Percentiles rank a stretch among this genome's conserved stretches.
phyloP scores from a whole-genome alignment of 2,329 filamentous ascomycete genomes.

The Apiospora pterosperma region DNA sequence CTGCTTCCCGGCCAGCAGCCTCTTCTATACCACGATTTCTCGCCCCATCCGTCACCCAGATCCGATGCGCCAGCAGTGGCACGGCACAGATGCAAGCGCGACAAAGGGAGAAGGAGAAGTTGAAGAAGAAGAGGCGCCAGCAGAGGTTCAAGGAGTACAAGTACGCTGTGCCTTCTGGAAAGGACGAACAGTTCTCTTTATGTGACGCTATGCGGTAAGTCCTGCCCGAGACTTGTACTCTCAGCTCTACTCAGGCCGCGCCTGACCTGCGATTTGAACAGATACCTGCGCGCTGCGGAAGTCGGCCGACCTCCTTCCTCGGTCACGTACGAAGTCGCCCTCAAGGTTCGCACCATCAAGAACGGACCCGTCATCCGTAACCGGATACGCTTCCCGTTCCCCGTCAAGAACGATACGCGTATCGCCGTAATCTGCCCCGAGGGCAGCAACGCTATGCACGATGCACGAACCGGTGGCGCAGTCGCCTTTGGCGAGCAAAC shows the following conservation, averaged over 20 bases:
- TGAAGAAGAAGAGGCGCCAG: constrained; percentile 57
- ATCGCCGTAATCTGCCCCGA: constrained; percentile 92
- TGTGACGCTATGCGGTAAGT: constrained; percentile 88
- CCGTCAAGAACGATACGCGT: constrained; percentile 81
- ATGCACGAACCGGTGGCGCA: constrained; percentile 76
- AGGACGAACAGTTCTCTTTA: constrained; percentile 72
- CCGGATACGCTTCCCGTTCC: constrained; percentile 82
- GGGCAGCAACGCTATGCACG: constrained; percentile 67
- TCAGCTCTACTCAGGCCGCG: not conserved
- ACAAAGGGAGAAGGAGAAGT: constrained; percentile 47
- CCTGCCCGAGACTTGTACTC: not conserved
- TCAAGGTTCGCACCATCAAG: constrained; percentile 79
- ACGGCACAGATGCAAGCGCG: constrained; percentile 29
- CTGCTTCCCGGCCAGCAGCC: constrained; percentile 36
- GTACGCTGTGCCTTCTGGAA: constrained; percentile 53
- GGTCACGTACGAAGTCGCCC: constrained; percentile 83
- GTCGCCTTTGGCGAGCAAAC: constrained; percentile 80
- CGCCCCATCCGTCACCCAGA: constrained; percentile 41
- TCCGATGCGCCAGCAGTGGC: constrained; percentile 36
- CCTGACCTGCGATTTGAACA: constrained; percentile 32
- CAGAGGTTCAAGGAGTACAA: constrained; percentile 67
- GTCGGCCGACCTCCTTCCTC: constrained; percentile 72
- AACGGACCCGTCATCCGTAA: constrained; percentile 85
- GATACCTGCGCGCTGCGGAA: constrained; percentile 88
- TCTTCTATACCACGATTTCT: constrained; percentile 46